Conservation (phyloP, 2,329 filamentous ascomycete species). For the Sclerotinia spermophila region DNA sequence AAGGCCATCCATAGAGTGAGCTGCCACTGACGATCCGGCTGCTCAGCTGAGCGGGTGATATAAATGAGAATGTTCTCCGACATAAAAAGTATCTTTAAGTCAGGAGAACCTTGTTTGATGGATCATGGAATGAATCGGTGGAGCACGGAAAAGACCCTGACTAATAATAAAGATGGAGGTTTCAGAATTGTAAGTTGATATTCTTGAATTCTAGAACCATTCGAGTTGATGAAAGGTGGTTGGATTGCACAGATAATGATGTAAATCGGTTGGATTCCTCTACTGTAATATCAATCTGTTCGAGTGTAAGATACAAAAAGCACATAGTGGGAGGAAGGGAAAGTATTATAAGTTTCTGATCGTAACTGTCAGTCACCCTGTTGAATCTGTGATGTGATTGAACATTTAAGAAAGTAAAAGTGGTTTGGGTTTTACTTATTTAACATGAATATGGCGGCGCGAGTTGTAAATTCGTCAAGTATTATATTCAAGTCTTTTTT, state of each 20-base stretch:
- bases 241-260: background rate
- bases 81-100: background rate
- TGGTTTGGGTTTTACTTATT: background rate
- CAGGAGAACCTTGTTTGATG: constrained; percentile 8
- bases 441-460: background rate
- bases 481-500: background rate
- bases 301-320: background rate
- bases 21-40: background rate
- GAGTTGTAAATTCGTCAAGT: background rate
- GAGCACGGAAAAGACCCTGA: background rate
- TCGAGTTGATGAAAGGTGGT: background rate
- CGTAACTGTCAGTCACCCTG: background rate
- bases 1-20: background rate
- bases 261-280: background rate
- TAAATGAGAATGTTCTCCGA: background rate
- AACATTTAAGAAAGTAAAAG: background rate
- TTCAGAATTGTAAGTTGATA: background rate
- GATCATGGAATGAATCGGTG: background rate
- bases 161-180: background rate
- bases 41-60: background rate
- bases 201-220: background rate
- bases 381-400: background rate
- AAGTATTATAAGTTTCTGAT: background rate
- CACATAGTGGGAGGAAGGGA: background rate
- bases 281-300: background rate